Conservation (phyloP, 495 filamentous ascomycete genomes). For the Glutinoglossum americanum region DNA sequence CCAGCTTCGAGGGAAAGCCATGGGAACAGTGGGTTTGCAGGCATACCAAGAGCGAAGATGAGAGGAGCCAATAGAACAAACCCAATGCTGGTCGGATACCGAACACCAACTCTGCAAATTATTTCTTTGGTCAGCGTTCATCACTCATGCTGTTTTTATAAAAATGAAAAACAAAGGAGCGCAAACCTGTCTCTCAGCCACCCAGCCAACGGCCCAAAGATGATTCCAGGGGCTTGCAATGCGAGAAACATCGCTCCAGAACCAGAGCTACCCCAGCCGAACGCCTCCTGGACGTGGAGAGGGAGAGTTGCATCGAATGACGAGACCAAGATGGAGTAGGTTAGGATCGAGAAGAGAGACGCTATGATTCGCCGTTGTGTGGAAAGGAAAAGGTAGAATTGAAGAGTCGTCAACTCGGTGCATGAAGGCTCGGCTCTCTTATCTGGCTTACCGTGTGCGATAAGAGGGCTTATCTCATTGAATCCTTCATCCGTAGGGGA, state of each 20-base stretch:
- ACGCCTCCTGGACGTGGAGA: slow-evolving; percentile 16
- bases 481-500: too few species aligned
- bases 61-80: neutral
- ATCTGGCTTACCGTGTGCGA: neutral
- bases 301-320: slow-evolving; percentile 21
- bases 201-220: neutral
- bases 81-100: neutral
- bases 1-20: neutral
- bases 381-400: slow-evolving; percentile 18
- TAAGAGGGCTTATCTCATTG: neutral
- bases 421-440: too few species aligned
- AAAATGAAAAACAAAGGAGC: neutral
- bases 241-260: slow-evolving; percentile 3
- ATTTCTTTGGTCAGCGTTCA: neutral
- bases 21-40: neutral
- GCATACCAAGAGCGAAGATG: neutral
- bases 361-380: slow-evolving; percentile 13
- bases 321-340: slow-evolving; percentile 2
- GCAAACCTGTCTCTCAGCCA: neutral
- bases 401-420: slow-evolving; percentile 14
- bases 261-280: neutral
- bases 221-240: neutral
- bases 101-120: neutral
- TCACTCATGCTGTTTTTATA: neutral
- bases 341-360: slow-evolving; percentile 4